Conservation (phyloP, 2,329 filamentous ascomycete species). For the Venturia aucupariae region DNA sequence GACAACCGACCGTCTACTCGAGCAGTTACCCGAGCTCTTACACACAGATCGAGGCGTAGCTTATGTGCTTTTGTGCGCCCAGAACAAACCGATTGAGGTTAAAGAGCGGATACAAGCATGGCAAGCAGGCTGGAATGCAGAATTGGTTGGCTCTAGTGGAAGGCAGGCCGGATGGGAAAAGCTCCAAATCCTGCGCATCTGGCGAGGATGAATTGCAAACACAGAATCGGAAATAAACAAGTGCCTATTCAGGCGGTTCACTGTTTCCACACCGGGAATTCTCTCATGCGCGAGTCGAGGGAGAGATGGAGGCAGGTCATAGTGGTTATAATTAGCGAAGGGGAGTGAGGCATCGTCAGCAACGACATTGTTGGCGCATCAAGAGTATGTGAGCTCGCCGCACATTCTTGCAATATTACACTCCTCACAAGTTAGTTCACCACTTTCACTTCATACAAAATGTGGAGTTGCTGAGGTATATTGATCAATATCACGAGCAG, state of each 20-base stretch:
- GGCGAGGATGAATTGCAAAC: constrained; percentile 34
- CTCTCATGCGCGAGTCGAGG: too few species aligned
- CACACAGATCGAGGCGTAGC: constrained; percentile 61
- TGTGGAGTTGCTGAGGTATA: neutral
- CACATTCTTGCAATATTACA: neutral
- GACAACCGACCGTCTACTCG: constrained; percentile 71
- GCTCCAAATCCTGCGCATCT: constrained; percentile 79
- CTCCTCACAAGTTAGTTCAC: neutral
- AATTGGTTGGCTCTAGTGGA: constrained; percentile 73
- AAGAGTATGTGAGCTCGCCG: neutral
- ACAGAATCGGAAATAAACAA: too few species aligned
- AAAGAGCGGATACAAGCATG: constrained; percentile 49
- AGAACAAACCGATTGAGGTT: constrained; percentile 75
- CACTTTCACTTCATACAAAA: neutral
- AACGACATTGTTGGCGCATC: neutral
- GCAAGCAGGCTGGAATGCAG: constrained; percentile 60
- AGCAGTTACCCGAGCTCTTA: constrained; percentile 56
- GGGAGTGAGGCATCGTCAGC: too few species aligned
- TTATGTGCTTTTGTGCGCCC: constrained; percentile 81
- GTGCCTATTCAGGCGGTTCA: neutral
- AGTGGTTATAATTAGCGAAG: too few species aligned
- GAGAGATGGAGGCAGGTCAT: too few species aligned
- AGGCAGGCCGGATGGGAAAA: constrained; percentile 91
- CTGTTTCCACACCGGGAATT: too few species aligned
- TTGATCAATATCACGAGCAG: neutral